Percentiles rank a stretch among this genome's conserved stretches.
phyloP scores from a whole-genome alignment of 805 yeast species.

The Vanderwaltozyma polyspora region DNA sequence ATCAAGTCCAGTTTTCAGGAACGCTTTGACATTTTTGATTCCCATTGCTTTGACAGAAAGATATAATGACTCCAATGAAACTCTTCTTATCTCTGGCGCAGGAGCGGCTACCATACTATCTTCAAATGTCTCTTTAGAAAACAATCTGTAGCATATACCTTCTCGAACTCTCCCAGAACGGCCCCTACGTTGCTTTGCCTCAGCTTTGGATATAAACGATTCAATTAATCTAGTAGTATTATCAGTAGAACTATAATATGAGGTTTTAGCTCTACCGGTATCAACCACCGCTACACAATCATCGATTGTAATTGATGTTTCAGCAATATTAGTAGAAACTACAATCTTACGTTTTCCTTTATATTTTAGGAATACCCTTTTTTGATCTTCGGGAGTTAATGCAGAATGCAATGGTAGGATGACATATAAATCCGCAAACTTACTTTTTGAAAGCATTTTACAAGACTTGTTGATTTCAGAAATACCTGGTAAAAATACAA shows the following conservation, averaged over 20 bases:
- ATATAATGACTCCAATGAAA: constrained; percentile 73
- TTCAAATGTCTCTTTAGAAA: constrained; percentile 49
- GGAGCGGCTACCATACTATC: constrained; percentile 58
- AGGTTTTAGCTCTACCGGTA: constrained; percentile 72
- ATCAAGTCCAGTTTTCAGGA: constrained; percentile 67
- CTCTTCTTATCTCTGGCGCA: constrained; percentile 78
- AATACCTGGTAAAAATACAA: constrained; percentile 83
- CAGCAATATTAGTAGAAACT: constrained; percentile 89
- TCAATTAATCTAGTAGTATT: constrained; percentile 67
- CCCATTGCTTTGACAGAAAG: constrained; percentile 86
- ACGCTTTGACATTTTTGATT: constrained; percentile 53
- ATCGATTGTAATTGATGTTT: constrained; percentile 91
- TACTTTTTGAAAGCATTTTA: constrained; percentile 12
- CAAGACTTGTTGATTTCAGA: constrained; percentile 67
- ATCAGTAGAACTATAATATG: constrained; percentile 54
- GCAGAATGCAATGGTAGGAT: constrained; percentile 83
- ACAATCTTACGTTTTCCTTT: constrained; percentile 64
- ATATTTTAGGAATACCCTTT: constrained; percentile 53
- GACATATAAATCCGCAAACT: constrained; percentile 23
- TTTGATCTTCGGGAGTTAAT: constrained; percentile 70
- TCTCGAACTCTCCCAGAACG: constrained; percentile 92
- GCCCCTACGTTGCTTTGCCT: constrained; percentile 84
- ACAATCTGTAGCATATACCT: constrained; percentile 76
- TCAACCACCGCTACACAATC: constrained; percentile 91
- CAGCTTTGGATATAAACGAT: constrained; percentile 83